Conservation (phyloP, 1,284 basidiomycete genomes). For the Naganishia albida region DNA sequence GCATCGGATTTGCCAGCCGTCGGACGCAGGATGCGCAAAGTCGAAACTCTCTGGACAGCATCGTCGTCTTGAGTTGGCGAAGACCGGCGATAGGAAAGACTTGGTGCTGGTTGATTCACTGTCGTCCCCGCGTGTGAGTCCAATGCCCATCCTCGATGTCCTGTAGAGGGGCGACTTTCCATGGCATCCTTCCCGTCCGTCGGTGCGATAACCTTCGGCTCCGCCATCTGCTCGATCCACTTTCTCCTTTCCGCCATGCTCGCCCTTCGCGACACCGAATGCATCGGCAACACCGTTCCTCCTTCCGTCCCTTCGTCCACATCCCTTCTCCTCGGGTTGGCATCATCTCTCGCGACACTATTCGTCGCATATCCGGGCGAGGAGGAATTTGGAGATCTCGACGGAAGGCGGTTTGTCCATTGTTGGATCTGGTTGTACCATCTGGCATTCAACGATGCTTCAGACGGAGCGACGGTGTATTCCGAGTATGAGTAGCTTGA, state of each 20-base stretch:
- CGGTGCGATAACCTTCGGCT: no score
- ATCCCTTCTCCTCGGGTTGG: neutral
- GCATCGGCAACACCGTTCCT: constrained; percentile 7
- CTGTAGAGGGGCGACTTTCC: no score
- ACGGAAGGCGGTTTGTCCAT: constrained; percentile 14
- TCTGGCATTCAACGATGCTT: constrained; percentile 15
- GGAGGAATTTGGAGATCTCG: neutral
- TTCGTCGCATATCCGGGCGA: no score
- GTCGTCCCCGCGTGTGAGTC: no score
- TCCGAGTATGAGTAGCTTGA: constrained; percentile 7
- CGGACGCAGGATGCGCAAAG: no score
- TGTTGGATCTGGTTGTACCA: constrained; percentile 21
- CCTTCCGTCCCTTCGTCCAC: constrained; percentile 3
- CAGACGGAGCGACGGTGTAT: constrained; percentile 8
- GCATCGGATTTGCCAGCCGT: no score
- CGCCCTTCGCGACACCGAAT: constrained; percentile 18
- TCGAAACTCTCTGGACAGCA: no score
- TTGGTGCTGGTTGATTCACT: no score
- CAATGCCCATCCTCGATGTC: neutral
- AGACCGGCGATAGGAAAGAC: no score
- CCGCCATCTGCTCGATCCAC: neutral
- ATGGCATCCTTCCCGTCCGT: no score
- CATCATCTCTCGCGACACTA: neutral
- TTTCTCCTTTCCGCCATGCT: constrained; percentile 8
- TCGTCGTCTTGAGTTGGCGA: no score